Evolutionary conservation across 2,329 filamentous ascomycete species (phyloP).

Genomic region (Neonectria neomacrospora): DNA sequence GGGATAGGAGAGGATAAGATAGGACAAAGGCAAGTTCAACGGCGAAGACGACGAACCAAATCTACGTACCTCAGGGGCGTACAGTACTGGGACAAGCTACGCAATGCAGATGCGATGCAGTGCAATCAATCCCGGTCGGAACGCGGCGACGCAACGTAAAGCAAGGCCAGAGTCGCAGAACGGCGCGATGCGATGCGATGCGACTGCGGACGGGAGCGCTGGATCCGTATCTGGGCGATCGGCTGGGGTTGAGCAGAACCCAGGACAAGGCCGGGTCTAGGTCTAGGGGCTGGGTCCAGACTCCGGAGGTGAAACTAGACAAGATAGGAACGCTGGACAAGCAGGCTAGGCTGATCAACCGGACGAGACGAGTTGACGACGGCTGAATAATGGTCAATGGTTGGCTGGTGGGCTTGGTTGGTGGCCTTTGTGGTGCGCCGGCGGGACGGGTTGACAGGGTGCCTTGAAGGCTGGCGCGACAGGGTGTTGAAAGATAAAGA

Average conservation of each 20-base stretch:
- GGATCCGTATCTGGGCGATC: conserved; percentile 39
- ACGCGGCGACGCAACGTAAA: conserved; percentile 34
- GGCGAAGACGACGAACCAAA: background rate
- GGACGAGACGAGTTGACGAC: conserved; percentile 3
- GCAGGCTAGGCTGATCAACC: conserved; percentile 14
- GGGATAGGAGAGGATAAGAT: background rate
- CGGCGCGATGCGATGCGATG: conserved; percentile 33
- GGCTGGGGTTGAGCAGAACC: conserved; percentile 18
- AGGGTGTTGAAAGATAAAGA: conserved; percentile 3
- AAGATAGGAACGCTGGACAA: conserved; percentile 18
- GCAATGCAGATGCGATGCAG: conserved; percentile 16
- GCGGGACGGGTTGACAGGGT: conserved; percentile 1
- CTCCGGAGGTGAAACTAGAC: conserved; percentile 18
- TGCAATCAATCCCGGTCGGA: conserved; percentile 30
- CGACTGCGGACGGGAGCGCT: conserved; percentile 34
- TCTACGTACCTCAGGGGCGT: conserved; percentile 10
- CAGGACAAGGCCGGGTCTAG: background rate
- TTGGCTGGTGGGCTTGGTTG: conserved; percentile 2
- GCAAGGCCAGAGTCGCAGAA: conserved; percentile 26
- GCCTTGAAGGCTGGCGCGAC: background rate
- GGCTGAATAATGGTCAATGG: conserved; percentile 8
- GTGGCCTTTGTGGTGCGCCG: conserved; percentile 4
- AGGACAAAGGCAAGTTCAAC: background rate
- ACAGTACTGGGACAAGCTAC: conserved; percentile 15
- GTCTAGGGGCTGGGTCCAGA: background rate